Evolutionary conservation across 257 asterid genomes (phyloP).

Genomic region (Nemophila menziesii): DNA sequence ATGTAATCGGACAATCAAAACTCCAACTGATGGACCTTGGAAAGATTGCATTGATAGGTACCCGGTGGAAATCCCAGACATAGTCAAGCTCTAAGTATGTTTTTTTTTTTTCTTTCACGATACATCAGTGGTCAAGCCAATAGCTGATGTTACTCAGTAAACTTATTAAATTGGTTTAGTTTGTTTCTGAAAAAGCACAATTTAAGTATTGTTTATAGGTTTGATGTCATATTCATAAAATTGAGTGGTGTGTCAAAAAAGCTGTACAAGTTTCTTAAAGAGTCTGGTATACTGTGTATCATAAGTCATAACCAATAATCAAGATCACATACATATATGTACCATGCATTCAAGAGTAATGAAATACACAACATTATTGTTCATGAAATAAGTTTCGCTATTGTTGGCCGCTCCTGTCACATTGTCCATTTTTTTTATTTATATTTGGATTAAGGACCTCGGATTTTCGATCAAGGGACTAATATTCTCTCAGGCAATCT

Average conservation of each 20-base stretch:
- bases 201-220: slow-evolving; percentile 19
- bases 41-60: slow-evolving; percentile 59
- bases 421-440: no score
- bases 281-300: slow-evolving; percentile 7
- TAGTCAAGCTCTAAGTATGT: slow-evolving; percentile 42
- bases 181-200: slow-evolving; percentile 4
- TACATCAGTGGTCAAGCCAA: background rate
- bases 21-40: slow-evolving; percentile 66
- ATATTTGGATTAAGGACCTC: no score
- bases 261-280: slow-evolving; percentile 14
- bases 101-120: background rate
- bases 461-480: no score
- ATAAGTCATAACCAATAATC: slow-evolving; percentile 5
- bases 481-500: no score
- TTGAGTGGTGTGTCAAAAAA: slow-evolving; percentile 9
- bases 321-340: background rate
- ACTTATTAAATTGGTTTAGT: no score
- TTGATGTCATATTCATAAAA: background rate
- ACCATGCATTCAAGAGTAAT: no score
- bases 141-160: background rate
- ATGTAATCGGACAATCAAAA: slow-evolving; percentile 49
- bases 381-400: no score
- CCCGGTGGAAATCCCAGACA: slow-evolving; percentile 71
- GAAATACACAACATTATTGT: no score
- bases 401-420: no score